phyloP scores from a whole-genome alignment of 345 rosid genomes.

The Brassica incana region DNA sequence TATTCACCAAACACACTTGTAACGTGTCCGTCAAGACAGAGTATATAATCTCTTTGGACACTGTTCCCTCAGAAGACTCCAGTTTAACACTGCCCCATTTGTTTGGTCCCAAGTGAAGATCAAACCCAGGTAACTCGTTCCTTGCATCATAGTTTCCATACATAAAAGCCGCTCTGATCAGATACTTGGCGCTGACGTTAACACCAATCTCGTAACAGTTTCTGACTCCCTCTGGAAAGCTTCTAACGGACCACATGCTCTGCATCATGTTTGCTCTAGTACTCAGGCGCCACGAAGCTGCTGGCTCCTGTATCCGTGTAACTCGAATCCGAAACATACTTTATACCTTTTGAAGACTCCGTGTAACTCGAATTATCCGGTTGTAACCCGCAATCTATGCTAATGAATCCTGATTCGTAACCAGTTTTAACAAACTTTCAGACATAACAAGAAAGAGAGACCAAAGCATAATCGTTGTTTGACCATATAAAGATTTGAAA shows the following conservation, averaged over 20 bases:
- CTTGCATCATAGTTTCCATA: constrained; percentile 59
- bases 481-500: constrained; percentile 13
- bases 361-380: constrained; percentile 37
- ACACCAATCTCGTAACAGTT: constrained; percentile 45
- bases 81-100: constrained; percentile 43
- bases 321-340: constrained; percentile 42
- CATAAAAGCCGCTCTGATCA: constrained; percentile 53
- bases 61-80: background rate
- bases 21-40: constrained; percentile 34
- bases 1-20: constrained; percentile 60
- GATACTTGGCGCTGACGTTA: constrained; percentile 33
- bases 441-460: background rate
- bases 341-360: constrained; percentile 33
- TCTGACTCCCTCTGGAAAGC: constrained; percentile 45
- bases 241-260: constrained; percentile 41
- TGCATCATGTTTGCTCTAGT: constrained; percentile 25
- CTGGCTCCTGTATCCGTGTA: constrained; percentile 38
- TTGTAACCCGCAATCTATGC: constrained; percentile 50
- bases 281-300: constrained; percentile 28
- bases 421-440: background rate
- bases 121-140: constrained; percentile 42
- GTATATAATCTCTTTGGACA: constrained; percentile 45
- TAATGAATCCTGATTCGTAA: constrained; percentile 44
- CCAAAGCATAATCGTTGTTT: background rate
- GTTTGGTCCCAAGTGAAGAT: constrained; percentile 53